These are phyloP conservation scores for Urochloa ruziziensis DNA, from an alignment of 176 grass and related monocot species.

Conservation along the genomic window DNA sequence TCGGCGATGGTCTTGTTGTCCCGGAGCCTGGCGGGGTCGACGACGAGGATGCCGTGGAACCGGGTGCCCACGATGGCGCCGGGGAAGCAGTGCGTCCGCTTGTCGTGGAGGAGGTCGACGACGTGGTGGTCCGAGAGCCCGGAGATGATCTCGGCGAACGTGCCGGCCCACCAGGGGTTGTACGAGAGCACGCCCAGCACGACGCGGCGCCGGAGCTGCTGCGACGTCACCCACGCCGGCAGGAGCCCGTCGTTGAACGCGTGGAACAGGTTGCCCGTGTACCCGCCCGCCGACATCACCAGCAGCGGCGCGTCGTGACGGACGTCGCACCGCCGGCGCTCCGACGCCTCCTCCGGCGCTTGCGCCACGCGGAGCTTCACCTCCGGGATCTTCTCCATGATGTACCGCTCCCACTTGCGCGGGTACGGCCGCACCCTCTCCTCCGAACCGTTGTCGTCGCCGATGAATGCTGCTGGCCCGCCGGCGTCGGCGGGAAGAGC, in stretches of 20 bases:
- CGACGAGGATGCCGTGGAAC: conserved; percentile 53
- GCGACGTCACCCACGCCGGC: conserved; percentile 62
- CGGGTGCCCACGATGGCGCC: conserved; percentile 56
- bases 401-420: conserved; percentile 68
- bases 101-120: conserved; percentile 57
- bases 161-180: conserved; percentile 60
- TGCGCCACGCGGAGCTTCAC: conserved; percentile 35
- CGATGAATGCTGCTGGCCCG: no score
- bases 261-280: conserved; percentile 75
- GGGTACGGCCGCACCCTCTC: conserved; percentile 63
- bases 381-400: conserved; percentile 53
- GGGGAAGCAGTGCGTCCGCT: conserved; percentile 63
- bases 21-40: conserved; percentile 18
- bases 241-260: conserved; percentile 70
- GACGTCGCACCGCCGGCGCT: conserved; percentile 52
- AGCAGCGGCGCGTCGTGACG: conserved; percentile 55
- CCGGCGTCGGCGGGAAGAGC: conserved; percentile 20
- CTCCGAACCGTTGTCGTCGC: neutral
- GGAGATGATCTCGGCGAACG: conserved; percentile 52
- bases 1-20: conserved; percentile 48
- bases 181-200: conserved; percentile 58
- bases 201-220: conserved; percentile 51
- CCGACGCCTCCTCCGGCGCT: neutral
- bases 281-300: conserved; percentile 60
- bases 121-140: conserved; percentile 36